Base-by-base conservation (phyloP, 495 filamentous ascomycete species). In the Annulohypoxylon bovei region DNA sequence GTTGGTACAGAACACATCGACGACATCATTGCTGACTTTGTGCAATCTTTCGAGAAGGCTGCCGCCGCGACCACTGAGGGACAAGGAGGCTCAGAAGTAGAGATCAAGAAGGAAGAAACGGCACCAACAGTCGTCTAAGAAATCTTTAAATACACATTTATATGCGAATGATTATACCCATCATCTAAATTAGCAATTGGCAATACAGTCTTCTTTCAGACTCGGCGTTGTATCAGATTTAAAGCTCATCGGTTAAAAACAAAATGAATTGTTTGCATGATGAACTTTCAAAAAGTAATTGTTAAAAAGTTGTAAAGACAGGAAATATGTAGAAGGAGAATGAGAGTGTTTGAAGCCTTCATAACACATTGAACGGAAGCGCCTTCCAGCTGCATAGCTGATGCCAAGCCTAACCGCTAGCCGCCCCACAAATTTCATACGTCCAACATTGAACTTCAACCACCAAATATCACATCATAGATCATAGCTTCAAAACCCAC, bases 1-100 rank as follows among this genome's bases (percentile, higher is more conserved):
- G 94, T 99, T 68, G 95, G 95, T 49, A 97, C 91, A 0, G 95
- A 99, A 83, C 93, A 98, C 79, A 97, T 99, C 74, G 94, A 98
- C 81, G 95, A 99, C 76, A 99, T 99, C 72, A 95, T 98, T 76
- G 90, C 88, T 54, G 95, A 99, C 80, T 98, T 99, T 76, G 89
- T 93, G 74, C 96, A 99, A 80, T 91, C 93, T 0, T 97, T 99
- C 81, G 82, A 85, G 73, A 85, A 86, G 16, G 80, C 80, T 22
- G 70, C 78, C 37, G 79, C 76, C 33, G 74, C 78, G 8, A 74
- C 71, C 18, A 72, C 75, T 1, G 69, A 76, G 62, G 76, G 54
- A 4, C 75, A 64, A 37, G 54, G 53, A 5, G 70, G 60, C 30
- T 56, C 50, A 1, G 65, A 56, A 22, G 54, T 3, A 6, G 76